These are phyloP conservation scores for Penicillium nucicola DNA, from an alignment of 495 filamentous ascomycete species.

Conservation along the genomic window DNA sequence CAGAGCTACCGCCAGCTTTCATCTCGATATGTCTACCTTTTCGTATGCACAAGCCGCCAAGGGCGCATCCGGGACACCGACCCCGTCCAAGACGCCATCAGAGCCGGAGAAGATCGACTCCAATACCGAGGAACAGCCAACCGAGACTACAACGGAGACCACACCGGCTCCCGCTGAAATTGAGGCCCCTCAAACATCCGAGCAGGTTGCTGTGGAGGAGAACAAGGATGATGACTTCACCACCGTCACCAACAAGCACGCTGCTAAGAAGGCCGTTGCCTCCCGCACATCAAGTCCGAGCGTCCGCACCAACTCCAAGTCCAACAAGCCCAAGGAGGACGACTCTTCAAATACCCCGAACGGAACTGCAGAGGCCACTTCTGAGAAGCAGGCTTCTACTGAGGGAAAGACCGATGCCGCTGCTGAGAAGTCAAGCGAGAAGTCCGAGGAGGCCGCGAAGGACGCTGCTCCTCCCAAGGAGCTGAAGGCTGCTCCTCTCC, in stretches of 20 bases:
- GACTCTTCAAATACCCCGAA: slow-evolving; percentile 65
- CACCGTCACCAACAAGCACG: slow-evolving; percentile 29
- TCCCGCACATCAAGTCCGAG: slow-evolving; percentile 68
- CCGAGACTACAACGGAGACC: slow-evolving; percentile 15
- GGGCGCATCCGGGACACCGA: slow-evolving; percentile 52
- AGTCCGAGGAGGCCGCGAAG: slow-evolving; percentile 43
- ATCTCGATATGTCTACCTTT: slow-evolving; percentile 47
- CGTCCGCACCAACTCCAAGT: slow-evolving; percentile 60
- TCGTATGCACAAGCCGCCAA: slow-evolving; percentile 97
- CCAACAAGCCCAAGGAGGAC: slow-evolving; percentile 59
- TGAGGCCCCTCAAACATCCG: slow-evolving; percentile 26
- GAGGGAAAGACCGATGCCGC: slow-evolving; percentile 22
- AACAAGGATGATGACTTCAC: slow-evolving; percentile 34
- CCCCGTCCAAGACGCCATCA: slow-evolving; percentile 34
- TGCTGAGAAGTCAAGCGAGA: slow-evolving; percentile 24
- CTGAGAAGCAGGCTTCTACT: slow-evolving; percentile 34
- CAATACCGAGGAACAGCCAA: slow-evolving; percentile 29
- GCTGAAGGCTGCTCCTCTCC: slow-evolving; percentile 76
- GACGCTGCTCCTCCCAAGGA: slow-evolving; percentile 52
- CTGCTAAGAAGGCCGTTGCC: slow-evolving; percentile 30
- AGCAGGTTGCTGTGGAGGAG: slow-evolving; percentile 21
- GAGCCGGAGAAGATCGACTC: slow-evolving; percentile 26
- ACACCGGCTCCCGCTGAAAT: slow-evolving; percentile 17
- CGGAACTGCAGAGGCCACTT: slow-evolving; percentile 51
- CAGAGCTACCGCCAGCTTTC: slow-evolving; percentile 15